A percentile compares a stretch with the other conserved stretches of the same genome.
Conservation (phyloP, 352 stramenopile species). For the Phytophthora multivora region DNA sequence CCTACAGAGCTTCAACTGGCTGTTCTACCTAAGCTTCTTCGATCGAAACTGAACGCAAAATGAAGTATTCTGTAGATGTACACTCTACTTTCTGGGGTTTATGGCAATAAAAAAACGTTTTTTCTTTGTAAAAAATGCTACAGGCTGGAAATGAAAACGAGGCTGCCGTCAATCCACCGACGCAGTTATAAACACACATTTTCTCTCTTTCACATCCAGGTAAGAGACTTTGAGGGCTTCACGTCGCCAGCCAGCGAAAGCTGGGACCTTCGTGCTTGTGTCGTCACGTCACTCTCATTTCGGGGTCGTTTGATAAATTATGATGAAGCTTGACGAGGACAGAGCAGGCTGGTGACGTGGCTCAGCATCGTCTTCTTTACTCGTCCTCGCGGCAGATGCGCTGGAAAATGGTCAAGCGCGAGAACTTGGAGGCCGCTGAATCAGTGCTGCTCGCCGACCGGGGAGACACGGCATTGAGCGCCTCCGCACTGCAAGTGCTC, state of each 20-base stretch:
- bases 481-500: conserved; percentile 36
- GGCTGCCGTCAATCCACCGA: conserved; percentile 40
- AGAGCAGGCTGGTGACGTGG: conserved; percentile 17
- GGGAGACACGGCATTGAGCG: conserved; percentile 45
- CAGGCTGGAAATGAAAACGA: conserved; percentile 38
- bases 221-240: conserved; percentile 6
- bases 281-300: conserved; percentile 35
- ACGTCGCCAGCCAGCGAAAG: conserved; percentile 17
- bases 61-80: conserved; percentile 9
- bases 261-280: conserved; percentile 26
- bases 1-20: background rate
- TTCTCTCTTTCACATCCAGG: conserved; percentile 42
- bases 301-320: conserved; percentile 56
- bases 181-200: conserved; percentile 47
- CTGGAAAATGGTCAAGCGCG: conserved; percentile 82
- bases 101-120: conserved; percentile 39
- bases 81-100: conserved; percentile 21
- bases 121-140: conserved; percentile 46
- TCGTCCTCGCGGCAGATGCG: conserved; percentile 79
- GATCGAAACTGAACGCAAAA: conserved; percentile 10
- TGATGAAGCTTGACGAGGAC: conserved; percentile 30
- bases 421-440: conserved; percentile 57
- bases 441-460: conserved; percentile 37
- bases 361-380: conserved; percentile 21
- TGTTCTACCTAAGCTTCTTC: conserved; percentile 1